Evolutionary conservation across 495 filamentous ascomycete species (phyloP), one percentile per base, ranked within the genome.

Genomic region (Neohortaea acidophila): DNA sequence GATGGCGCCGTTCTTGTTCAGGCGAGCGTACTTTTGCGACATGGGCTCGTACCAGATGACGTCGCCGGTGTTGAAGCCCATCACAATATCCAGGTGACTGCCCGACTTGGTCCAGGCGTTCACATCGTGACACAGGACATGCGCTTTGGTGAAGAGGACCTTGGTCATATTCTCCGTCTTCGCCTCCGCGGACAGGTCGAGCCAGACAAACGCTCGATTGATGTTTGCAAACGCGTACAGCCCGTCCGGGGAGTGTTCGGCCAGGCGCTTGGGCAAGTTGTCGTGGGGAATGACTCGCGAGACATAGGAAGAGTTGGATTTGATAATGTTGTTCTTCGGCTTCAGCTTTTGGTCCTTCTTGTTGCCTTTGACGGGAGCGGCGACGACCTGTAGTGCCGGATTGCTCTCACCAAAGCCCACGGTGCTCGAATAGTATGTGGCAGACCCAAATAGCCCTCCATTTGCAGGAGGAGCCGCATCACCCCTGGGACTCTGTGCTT

Each of bases 41-140:
- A 94, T 83, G 10, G 89, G 86, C 60, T 97, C 89, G 63, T 87
- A 97, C 91, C 91, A 97, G 33, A 97, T 86, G 33, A 96, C 89
- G 52, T 97, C 89, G 18, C 84, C 84, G 0, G 84, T 86, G 2
- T 85, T 92, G 42, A 93, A 94, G 4, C 89, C 89, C 75, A 96
- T 84, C 41, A 92, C 75, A 18, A 96, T 65, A 53, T 97, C 89
- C 36, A 96, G 65, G 55, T 94, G 87, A 13, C 64, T 72, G 8
- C 69, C 39, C 29, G 70, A 77, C 56, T 85, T 92, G 20, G 89
- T 94, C 34, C 80, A 39, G 29, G 70, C 62, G 52, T 96, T 96
- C 18, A 93, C 72, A 60, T 96, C 89, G 54, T 97, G 89, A 52
- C 87, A 94, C 30, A 96, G 65, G 51, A 86, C 82, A 51, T 96